phyloP scores from a whole-genome alignment of 1,284 basidiomycete species.

The Leucoagaricus sp. region DNA sequence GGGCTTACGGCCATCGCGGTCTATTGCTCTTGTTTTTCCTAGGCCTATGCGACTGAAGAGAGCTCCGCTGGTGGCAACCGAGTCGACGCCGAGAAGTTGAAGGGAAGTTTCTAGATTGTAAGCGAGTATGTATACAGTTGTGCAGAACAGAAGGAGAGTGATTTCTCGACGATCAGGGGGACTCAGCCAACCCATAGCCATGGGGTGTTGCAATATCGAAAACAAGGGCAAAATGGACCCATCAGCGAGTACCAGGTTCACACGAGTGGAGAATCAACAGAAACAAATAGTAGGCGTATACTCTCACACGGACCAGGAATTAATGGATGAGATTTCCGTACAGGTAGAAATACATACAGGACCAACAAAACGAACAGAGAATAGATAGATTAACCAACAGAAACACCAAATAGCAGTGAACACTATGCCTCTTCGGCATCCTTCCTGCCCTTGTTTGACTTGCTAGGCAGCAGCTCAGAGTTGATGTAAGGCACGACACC shows the following conservation, averaged over 20 bases:
- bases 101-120: constrained; percentile 68
- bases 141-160: constrained; percentile 57
- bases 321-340: constrained; percentile 7
- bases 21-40: constrained; percentile 36
- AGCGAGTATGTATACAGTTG: constrained; percentile 61
- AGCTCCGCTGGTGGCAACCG: constrained; percentile 37
- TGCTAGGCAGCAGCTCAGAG: constrained; percentile 38
- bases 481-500: constrained; percentile 76
- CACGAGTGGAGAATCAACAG: not conserved
- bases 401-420: constrained; percentile 2
- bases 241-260: no score
- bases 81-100: constrained; percentile 44
- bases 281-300: constrained; percentile 1
- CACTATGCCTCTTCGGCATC: constrained; percentile 21
- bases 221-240: not conserved
- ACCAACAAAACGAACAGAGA: constrained; percentile 17
- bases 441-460: constrained; percentile 36
- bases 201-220: not conserved
- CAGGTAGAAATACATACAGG: constrained; percentile 22
- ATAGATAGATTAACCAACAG: constrained; percentile 12
- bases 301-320: not conserved
- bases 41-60: constrained; percentile 41
- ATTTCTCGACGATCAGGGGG: constrained; percentile 67
- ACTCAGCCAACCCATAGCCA: constrained; percentile 52
- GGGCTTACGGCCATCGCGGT: constrained; percentile 49